Evolutionary conservation across 148 eudicot species (phyloP), one percentile per base, ranked within the genome.

Genomic region (Camellia japonica): DNA sequence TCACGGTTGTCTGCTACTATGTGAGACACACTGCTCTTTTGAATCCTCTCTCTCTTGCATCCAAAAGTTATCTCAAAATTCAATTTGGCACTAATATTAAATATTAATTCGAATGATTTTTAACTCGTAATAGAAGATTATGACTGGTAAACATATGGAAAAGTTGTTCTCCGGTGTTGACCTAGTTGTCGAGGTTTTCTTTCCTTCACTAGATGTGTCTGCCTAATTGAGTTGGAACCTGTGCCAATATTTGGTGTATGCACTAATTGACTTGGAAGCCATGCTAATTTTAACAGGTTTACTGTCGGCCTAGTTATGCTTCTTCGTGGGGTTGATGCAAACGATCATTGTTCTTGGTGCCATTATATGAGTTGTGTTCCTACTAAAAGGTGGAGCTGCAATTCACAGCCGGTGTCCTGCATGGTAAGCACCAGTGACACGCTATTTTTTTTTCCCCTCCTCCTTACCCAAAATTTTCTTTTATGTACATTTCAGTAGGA

Each of bases 281-380:
- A 47, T 77, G 47, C 60, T 79, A 18, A 75, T 76, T 74, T 78
- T 62, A 80, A 76, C 88, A 95, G 97, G 82, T 90, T 92, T 68
- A 74, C 87, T 13, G 86, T 85, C 78, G 94, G 88, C 47, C 75
- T 92, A 44, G 83, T 86, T 66, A 19, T 90, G 90, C 86, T 93
- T 61, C 90, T 93, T 73, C 94, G 82, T 42, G 97, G 92, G 52
- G 86, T 84, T 64, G 88, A 95, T 80, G 88, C 84, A 18, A 92
- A 93, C 72, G 88, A 91, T n/a, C 88, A 87, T 65, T 95, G 98
- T 65, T 93, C 97, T 19, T 93, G 98, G 97, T 93, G 98, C 88
- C 98, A 90, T 83, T 90, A 95, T 76, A 74, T 93, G 80, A 93
- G 91, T 61, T 93, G 97, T 80, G 82, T 93, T 58, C 94, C 96